Evolutionary conservation across 1,284 basidiomycete genomes (phyloP).

Genomic region (Dichomitus squalens): DNA sequence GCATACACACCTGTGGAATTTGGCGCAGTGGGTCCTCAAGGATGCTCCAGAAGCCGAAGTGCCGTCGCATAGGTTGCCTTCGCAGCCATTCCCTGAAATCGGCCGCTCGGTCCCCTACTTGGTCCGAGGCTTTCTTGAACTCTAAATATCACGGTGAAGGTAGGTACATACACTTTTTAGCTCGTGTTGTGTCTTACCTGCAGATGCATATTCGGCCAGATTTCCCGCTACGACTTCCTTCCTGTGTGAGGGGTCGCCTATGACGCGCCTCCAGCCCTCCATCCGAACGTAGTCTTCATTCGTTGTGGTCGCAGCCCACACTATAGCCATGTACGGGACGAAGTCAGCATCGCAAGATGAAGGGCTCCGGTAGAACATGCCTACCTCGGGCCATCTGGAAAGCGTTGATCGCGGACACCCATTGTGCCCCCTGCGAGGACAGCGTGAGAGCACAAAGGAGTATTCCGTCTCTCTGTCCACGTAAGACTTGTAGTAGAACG

Average conservation of each 20-base stretch:
- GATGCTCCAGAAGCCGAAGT: not conserved
- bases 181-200: not conserved
- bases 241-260: slow-evolving; percentile 54
- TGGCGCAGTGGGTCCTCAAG: not conserved
- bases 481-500: slow-evolving; percentile 60
- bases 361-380: not conserved
- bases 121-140: not conserved
- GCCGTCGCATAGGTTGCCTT: not conserved
- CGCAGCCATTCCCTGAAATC: not conserved
- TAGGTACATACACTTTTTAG: not conserved
- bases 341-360: not conserved
- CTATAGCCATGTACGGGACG: slow-evolving; percentile 35
- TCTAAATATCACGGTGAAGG: not conserved
- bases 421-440: slow-evolving; percentile 22
- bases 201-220: slow-evolving; percentile 49
- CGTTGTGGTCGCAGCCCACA: slow-evolving; percentile 75
- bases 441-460: slow-evolving; percentile 61
- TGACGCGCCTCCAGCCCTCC: slow-evolving; percentile 63
- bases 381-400: slow-evolving; percentile 10
- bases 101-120: not conserved
- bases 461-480: slow-evolving; percentile 62
- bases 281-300: slow-evolving; percentile 62
- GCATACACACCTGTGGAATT: not conserved
- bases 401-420: slow-evolving; percentile 18
- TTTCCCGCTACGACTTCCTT: slow-evolving; percentile 76